phyloP scores from a whole-genome alignment of 495 filamentous ascomycete genomes.

The Xylaria flabelliformis region DNA sequence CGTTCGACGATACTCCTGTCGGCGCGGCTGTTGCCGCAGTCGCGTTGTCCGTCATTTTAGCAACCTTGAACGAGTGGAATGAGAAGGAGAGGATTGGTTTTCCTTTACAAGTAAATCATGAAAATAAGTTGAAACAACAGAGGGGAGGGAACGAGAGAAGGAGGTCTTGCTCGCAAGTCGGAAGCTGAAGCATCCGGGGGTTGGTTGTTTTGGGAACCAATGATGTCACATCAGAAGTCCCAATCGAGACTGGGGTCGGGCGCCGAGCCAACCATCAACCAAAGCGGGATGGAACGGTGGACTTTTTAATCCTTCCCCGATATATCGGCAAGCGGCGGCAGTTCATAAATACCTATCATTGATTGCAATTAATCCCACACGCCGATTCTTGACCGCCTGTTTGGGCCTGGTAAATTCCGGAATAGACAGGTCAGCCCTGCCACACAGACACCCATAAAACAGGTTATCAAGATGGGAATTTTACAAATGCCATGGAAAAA shows the following conservation, averaged over 20 bases:
- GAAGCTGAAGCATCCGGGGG: constrained; percentile 19
- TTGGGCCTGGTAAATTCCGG: not conserved
- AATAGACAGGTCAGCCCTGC: not conserved
- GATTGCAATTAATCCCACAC: constrained; percentile 1
- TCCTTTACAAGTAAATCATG: not conserved
- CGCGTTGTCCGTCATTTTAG: constrained; percentile 32
- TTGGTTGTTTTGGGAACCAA: constrained; percentile 9
- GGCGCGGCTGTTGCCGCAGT: constrained; percentile 3
- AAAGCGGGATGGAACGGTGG: not conserved
- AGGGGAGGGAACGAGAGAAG: not conserved
- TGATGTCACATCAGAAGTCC: constrained; percentile 20
- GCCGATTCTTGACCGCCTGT: constrained; percentile 14
- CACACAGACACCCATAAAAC: not conserved
- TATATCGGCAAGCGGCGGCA: constrained; percentile 10
- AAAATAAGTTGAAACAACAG: not conserved
- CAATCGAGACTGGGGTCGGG: not conserved
- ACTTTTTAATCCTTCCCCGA: not conserved
- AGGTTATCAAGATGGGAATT: constrained; percentile 2
- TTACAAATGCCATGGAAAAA: not conserved
- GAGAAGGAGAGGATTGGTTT: not conserved
- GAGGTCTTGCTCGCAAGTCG: not conserved
- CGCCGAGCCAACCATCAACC: constrained; percentile 7
- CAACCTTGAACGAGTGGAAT: not conserved
- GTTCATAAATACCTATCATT: constrained; percentile 10
- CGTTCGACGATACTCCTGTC: constrained; percentile 12